Conservation (phyloP, 139 green algal genomes). For the Chlamydomonas sp. region DNA sequence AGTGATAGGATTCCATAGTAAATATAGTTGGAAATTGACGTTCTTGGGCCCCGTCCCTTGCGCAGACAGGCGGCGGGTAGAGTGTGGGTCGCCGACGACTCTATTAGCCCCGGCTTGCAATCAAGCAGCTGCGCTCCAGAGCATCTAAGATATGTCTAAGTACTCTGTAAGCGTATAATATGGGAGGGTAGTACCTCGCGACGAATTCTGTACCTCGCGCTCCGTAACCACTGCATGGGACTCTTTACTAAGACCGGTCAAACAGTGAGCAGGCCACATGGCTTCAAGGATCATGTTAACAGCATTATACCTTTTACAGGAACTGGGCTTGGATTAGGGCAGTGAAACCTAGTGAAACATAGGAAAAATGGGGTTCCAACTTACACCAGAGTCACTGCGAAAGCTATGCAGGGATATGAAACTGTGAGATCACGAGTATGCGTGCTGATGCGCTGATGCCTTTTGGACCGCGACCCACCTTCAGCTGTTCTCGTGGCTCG, state of each 20-base stretch:
- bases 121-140: no score
- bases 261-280: no score
- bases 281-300: background rate
- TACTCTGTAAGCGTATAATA: no score
- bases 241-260: no score
- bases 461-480: background rate
- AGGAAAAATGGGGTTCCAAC: conserved; percentile 29
- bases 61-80: no score
- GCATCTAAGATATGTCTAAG: no score
- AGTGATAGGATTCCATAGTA: conserved; percentile 41
- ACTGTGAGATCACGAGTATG: conserved; percentile 43
- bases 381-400: conserved; percentile 64
- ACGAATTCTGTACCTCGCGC: no score
- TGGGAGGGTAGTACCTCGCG: no score
- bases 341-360: background rate
- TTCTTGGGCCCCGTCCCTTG: background rate
- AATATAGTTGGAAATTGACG: background rate
- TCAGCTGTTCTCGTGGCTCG: no score
- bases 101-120: no score
- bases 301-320: background rate
- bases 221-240: no score
- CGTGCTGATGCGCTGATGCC: background rate
- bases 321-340: background rate
- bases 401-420: conserved; percentile 73
- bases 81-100: no score